Conservation (phyloP, 2,329 filamentous ascomycete species). For the Byssochlamys sp. region DNA sequence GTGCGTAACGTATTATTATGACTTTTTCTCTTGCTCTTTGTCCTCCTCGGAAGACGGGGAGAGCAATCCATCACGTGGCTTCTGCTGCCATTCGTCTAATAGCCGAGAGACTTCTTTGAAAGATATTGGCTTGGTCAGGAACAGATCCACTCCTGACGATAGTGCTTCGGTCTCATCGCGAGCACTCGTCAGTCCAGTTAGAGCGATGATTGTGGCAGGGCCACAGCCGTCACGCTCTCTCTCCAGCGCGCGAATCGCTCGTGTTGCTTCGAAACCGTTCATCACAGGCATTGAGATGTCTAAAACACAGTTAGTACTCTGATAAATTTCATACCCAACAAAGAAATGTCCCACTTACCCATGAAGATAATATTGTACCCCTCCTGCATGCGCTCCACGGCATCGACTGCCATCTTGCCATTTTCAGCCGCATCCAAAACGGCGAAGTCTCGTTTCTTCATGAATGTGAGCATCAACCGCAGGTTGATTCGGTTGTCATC, state of each 20-base stretch:
- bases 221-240: constrained; percentile 22
- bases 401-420: constrained; percentile 35
- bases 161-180: constrained; percentile 36
- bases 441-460: constrained; percentile 29
- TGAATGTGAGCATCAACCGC: constrained; percentile 35
- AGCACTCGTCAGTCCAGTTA: constrained; percentile 37
- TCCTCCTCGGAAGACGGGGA: neutral
- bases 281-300: constrained; percentile 42
- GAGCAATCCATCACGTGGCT: constrained; percentile 15
- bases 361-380: constrained; percentile 40
- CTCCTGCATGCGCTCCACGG: constrained; percentile 21
- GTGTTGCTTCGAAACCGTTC: constrained; percentile 40
- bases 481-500: constrained; percentile 40
- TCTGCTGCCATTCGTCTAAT: constrained; percentile 24
- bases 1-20: neutral
- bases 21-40: neutral
- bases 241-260: constrained; percentile 36
- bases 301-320: constrained; percentile 3
- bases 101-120: constrained; percentile 35
- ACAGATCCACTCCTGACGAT: constrained; percentile 36
- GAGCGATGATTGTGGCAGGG: constrained; percentile 34
- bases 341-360: constrained; percentile 15
- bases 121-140: constrained; percentile 39
- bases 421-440: constrained; percentile 32
- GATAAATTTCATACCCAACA: neutral